phyloP scores from a whole-genome alignment of 2,329 filamentous ascomycete species.

The Dissoconium aciculare region DNA sequence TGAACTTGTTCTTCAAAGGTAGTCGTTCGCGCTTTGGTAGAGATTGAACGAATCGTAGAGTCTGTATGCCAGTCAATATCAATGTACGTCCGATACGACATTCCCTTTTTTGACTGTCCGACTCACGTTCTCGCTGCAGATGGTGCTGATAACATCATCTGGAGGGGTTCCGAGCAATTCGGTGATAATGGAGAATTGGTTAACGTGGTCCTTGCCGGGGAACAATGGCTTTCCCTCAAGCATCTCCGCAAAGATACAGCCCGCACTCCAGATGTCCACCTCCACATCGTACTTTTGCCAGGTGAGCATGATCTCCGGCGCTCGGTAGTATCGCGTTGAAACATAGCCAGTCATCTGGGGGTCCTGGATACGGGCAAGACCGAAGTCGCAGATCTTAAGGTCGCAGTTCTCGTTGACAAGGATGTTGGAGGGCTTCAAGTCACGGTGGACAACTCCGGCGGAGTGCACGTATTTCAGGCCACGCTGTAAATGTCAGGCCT shows the following conservation, averaged over 20 bases:
- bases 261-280: slow-evolving; percentile 98
- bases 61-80: slow-evolving; percentile 43
- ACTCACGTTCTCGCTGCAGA: slow-evolving; percentile 74
- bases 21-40: slow-evolving; percentile 87
- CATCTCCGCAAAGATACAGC: slow-evolving; percentile 99
- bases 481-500: slow-evolving; percentile 42
- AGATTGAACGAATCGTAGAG: slow-evolving; percentile 90
- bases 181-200: slow-evolving; percentile 99
- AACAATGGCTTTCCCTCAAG: slow-evolving; percentile 95
- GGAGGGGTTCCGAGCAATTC: slow-evolving; percentile 91
- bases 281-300: slow-evolving; percentile 99
- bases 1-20: slow-evolving; percentile 77
- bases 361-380: slow-evolving; percentile 91
- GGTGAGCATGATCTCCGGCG: slow-evolving; percentile 98
- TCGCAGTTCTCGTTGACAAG: slow-evolving; percentile 99
- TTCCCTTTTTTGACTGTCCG: slow-evolving; percentile 36
- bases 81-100: no score
- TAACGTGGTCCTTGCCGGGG: slow-evolving; percentile 97
- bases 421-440: slow-evolving; percentile 97
- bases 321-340: slow-evolving; percentile 95
- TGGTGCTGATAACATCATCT: slow-evolving; percentile 96
- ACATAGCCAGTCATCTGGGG: slow-evolving; percentile 99
- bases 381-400: slow-evolving; percentile 98
- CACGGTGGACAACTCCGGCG: slow-evolving; percentile 90
- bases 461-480: slow-evolving; percentile 99